Evolutionary conservation across 1,284 basidiomycete species (phyloP), one percentile per base, ranked within the genome.

Genomic region (Marasmius tenuissimus): DNA sequence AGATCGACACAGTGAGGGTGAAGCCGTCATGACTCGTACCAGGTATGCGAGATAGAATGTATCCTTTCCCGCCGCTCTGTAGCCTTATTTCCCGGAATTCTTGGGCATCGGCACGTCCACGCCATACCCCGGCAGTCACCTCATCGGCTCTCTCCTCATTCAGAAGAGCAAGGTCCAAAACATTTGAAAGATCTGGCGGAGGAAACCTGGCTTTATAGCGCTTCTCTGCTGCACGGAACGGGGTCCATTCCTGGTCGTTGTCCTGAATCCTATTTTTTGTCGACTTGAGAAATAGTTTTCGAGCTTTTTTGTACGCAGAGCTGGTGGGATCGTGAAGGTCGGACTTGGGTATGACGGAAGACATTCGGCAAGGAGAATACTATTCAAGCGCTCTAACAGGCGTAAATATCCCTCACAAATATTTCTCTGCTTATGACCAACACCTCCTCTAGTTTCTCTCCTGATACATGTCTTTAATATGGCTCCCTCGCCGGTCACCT

Each of bases 151-250:
- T 72, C 9, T 65, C 45, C 0, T 72, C 66, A 67, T 85, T 79
- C n/a, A 82, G 66, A 6, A 74, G 70, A 9, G 83, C 82, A 38
- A 91, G 75, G 73, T 93, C 91, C 3, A 93, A 78, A 5, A 90
- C 88, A 54, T 76, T 71, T 11, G 81, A 81, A 6, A 93, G 80
- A 75, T 91, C 86, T 2, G 88, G 90, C 2, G 88, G 89, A 11
- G 91, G 90, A 69, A 90, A 92, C 40, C 82, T 81, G 0, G 88
- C 79, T 73, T 92, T 93, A 79, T 83, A 93, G 57, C 78, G 83
- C 73, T 93, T 93, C 73, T 93, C 92, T 39, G 86, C 85, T 0
- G 81, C 81, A 68, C 92, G 80, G 70, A 93, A 93, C 0, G 87
- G 80, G 0, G 91, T 85, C 87, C 89, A 91, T 56, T 81, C 79